Percentiles rank a stretch among this genome's conserved stretches.
These are phyloP conservation scores for Trichophyton equinum DNA, from an alignment of 2,329 filamentous ascomycete species.

Conservation along the genomic window DNA sequence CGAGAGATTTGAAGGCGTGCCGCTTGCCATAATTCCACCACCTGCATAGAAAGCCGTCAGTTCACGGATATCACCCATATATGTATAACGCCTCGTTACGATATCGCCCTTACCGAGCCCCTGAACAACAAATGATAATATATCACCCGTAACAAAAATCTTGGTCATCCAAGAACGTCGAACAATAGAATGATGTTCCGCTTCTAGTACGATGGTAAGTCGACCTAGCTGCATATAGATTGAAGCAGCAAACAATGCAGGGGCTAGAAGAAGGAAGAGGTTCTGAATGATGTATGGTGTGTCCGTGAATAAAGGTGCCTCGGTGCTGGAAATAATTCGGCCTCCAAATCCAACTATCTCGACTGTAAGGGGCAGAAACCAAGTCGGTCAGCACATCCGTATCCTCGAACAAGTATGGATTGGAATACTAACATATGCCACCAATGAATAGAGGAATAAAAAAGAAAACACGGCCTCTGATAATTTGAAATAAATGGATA, in stretches of 20 bases:
- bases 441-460: conserved; percentile 22
- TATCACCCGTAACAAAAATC: conserved; percentile 21
- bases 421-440: conserved; percentile 18
- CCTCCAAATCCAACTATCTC: conserved; percentile 40
- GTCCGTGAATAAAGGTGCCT: conserved; percentile 17
- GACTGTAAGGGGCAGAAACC: conserved; percentile 23
- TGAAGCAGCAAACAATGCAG: conserved; percentile 21
- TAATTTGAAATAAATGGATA: conserved; percentile 29
- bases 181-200: conserved; percentile 16
- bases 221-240: conserved; percentile 23
- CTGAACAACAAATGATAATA: conserved; percentile 21
- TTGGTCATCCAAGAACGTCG: conserved; percentile 19
- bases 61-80: not conserved
- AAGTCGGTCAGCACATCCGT: not conserved
- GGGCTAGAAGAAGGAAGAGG: conserved; percentile 22
- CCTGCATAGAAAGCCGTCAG: conserved; percentile 13
- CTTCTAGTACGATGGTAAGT: conserved; percentile 16
- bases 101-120: conserved; percentile 15
- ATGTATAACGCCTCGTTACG: no score
- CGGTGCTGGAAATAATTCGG: conserved; percentile 30
- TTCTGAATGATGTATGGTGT: conserved; percentile 21
- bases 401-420: not conserved
- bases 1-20: conserved; percentile 10
- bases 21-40: conserved; percentile 20
- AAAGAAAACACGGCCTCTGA: conserved; percentile 21